Base-by-base conservation (phyloP, 1,284 basidiomycete species). In the Pulchroboletus neoregius region DNA sequence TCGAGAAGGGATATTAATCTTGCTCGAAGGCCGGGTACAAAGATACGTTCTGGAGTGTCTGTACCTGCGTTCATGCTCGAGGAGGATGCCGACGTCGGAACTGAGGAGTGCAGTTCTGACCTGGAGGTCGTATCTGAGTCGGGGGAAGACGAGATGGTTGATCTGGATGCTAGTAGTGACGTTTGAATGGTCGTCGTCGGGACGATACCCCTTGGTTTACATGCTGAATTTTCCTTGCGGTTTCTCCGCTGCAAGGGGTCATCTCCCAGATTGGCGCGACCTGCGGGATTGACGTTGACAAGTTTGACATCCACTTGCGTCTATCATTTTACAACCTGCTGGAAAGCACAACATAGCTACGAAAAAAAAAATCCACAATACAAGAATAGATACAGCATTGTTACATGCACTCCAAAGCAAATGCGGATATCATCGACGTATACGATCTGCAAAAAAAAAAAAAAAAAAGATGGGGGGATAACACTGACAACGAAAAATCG, bases 21-120 rank as follows among this genome's bases (percentile, higher is more conserved):
- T 18, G 75, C 74, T 13, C 77, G 76, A 7, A 67, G 73, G 36
- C 78, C 76, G 15, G 81, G 83, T 5, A 71, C 73, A 22, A 78
- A 69, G 50, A 68, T 76, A 51, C 74, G 74, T 27, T 79, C 78
- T 12, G 74, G 75, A 10, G 76, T 80, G 9, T 65, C 56, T 7
- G 45, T 64, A 12, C 62, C 62, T 31, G 48, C 51, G 6, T 66
- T 55, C 8, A 63, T 63, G 65, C 8, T n/a, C 1, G 46, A 54
- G 30, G 49, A 49, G 16, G 53, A 51, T 2, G 15, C 22, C 3
- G 16, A 39, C 0, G 7, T 44, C 33, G 20, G 39, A 27, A 26
- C 15, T 0, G 51, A 50, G 20, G 56, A 44, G 7, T 2, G 8
- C 30, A 39, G 53, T 3, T 52, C 52, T 24, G 52, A 52, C 12